These are phyloP conservation scores for Peterozyma xylosa DNA, from an alignment of 805 yeast species.

Conservation along the genomic window DNA sequence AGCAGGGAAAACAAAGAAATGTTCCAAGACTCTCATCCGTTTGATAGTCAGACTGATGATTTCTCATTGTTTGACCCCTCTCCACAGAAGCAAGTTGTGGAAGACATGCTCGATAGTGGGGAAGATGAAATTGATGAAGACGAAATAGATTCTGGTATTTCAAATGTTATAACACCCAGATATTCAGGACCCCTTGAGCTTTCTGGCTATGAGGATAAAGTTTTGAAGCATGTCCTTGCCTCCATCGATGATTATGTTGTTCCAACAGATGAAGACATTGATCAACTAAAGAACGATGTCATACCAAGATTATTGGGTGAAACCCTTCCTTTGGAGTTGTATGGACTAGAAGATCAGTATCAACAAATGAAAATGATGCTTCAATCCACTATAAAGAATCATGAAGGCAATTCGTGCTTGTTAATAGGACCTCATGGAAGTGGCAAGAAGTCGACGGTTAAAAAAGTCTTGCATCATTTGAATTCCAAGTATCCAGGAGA, in stretches of 20 bases:
- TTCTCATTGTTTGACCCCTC: background rate
- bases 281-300: background rate
- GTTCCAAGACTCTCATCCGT: constrained; percentile 1
- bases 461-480: constrained; percentile 45
- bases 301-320: background rate
- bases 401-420: constrained; percentile 77
- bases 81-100: background rate
- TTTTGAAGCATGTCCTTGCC: background rate
- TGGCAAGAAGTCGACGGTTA: constrained; percentile 65
- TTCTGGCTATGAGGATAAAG: background rate
- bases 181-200: background rate
- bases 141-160: too few species aligned
- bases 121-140: too few species aligned
- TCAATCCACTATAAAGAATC: constrained; percentile 54
- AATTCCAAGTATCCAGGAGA: constrained; percentile 32
- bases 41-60: constrained; percentile 1
- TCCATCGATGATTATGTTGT: background rate
- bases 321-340: constrained; percentile 12
- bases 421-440: constrained; percentile 73
- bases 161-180: background rate
- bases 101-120: background rate
- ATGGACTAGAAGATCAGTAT: constrained; percentile 30
- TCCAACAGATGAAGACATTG: background rate
- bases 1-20: background rate
- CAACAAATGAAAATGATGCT: constrained; percentile 50